A percentile compares a stretch with the other conserved stretches of the same genome.
These are phyloP conservation scores for Kwoniella sp. DNA, from an alignment of 768 basidiomycete species.

Conservation along the genomic window DNA sequence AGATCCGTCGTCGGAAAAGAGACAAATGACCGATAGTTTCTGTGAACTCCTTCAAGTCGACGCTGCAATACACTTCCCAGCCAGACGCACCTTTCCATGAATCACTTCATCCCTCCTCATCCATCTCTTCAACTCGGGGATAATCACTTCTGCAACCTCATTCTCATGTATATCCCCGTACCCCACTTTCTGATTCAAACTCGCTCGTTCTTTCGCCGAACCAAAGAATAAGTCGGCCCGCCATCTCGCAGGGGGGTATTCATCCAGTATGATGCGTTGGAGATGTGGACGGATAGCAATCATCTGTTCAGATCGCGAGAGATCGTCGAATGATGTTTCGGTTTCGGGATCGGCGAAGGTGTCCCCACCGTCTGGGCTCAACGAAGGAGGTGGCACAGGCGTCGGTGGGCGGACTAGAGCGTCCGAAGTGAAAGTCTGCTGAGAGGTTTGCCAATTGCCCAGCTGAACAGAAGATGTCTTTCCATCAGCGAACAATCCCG, in stretches of 20 bases:
- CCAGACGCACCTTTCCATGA: neutral
- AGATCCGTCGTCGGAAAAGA: too few species aligned
- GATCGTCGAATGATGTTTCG: neutral
- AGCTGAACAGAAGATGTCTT: constrained; percentile 3
- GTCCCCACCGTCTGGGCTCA: neutral
- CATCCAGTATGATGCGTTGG: constrained; percentile 31
- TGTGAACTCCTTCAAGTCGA: too few species aligned
- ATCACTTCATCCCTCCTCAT: constrained; percentile 21
- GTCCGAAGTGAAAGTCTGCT: neutral
- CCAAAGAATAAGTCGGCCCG: constrained; percentile 37
- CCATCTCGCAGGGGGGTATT: constrained; percentile 34
- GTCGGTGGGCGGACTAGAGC: neutral
- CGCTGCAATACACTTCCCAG: too few species aligned
- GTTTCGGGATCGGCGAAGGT: too few species aligned
- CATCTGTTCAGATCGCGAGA: constrained; percentile 26
- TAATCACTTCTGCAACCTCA: constrained; percentile 28
- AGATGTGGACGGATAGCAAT: constrained; percentile 35
- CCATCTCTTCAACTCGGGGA: constrained; percentile 47
- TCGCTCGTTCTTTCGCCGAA: neutral
- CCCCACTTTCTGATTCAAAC: neutral
- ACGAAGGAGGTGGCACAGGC: constrained; percentile 4
- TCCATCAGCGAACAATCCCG: too few species aligned
- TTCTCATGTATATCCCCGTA: constrained; percentile 37
- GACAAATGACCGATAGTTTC: too few species aligned
- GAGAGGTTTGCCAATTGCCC: neutral